A percentile compares a stretch with the other conserved stretches of the same genome.
These are phyloP conservation scores for Periconia macrospinosa DNA, from an alignment of 2,329 filamentous ascomycete genomes.

Conservation along the genomic window DNA sequence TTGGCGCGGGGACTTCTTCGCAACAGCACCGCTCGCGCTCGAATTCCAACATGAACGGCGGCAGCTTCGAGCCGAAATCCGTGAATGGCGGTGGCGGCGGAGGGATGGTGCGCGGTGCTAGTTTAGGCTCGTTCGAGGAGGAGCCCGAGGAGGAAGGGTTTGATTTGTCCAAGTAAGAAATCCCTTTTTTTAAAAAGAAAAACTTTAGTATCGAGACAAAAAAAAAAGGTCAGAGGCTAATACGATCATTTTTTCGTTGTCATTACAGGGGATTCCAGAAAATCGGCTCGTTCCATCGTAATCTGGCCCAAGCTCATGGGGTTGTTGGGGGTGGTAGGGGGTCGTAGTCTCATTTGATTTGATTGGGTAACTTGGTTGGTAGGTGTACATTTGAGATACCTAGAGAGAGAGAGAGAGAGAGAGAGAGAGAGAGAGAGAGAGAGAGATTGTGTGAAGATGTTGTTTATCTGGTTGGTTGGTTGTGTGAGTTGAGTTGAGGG, in stretches of 20 bases:
- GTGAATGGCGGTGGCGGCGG: conserved; percentile 14
- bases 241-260: background rate
- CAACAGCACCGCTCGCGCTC: conserved; percentile 25
- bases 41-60: conserved; percentile 33
- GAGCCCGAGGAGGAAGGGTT: conserved; percentile 51
- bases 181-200: no score
- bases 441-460: no score
- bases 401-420: no score
- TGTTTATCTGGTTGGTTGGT: no score
- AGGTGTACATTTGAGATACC: no score
- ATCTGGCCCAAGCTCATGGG: conserved; percentile 35
- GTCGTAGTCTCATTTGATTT: no score
- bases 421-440: no score
- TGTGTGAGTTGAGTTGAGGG: no score
- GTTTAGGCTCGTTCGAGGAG: conserved; percentile 39
- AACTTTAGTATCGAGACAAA: no score
- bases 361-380: no score
- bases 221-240: conserved; percentile 25
- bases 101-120: conserved; percentile 40
- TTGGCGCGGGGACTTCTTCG: conserved; percentile 12
- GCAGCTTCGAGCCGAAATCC: conserved; percentile 15
- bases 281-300: conserved; percentile 51
- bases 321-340: conserved; percentile 20
- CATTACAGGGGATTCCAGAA: conserved; percentile 51
- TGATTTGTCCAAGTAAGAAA: conserved; percentile 52